Evolutionary conservation across 768 basidiomycete genomes (phyloP), one percentile per base, ranked within the genome.

Genomic region (Harrya chromipes): DNA sequence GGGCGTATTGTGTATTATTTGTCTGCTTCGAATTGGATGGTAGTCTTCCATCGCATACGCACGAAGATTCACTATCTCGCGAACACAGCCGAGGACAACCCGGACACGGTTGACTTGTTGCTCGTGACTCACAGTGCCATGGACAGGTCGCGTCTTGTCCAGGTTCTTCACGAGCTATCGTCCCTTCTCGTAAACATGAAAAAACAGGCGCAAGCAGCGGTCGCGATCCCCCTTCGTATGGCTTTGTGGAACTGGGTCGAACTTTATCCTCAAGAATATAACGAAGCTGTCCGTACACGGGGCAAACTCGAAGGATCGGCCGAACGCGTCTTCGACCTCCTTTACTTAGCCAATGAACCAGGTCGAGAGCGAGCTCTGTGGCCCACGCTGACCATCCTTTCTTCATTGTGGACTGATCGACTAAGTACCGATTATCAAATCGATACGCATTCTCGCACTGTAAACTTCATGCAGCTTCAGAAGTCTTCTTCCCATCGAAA

Each of bases 241-340:
- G 90, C 89, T 1, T 73, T 95, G 23, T 94, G 93, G 92, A 91
- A 87, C 54, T 95, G 91, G 91, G 83, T 94, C 27, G 83, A 87
- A 26, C 72, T 80, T 20, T 88, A 85, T 60, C 85, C 90, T 0
- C 70, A 73, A 6, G 90, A 97, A 62, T 95, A 84, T 64, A 84
- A 85, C 46, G 84, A 90, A 7, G 76, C 81, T 5, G 75, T 92
- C 33, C 74, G 78, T 10, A 72, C 75, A 4, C 76, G 84, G 39
- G 81, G 84, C 24, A 76, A 72, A 33, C 72, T 89, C 12, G 94
- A 95, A 50, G 90, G 87, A 37, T 82, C 84, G 0, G 85, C 92
- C 1, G 92, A 97, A 62, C 81, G 88, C 8, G 80, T 94, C 3
- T 95, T 92, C 60, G 94, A 97, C 66, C 66, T 87, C 16, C 69